A percentile compares a stretch with the other conserved stretches of the same genome.
These are phyloP conservation scores for Aegilops sharonensis DNA, from an alignment of 176 grass and related monocot species.

Conservation along the genomic window DNA sequence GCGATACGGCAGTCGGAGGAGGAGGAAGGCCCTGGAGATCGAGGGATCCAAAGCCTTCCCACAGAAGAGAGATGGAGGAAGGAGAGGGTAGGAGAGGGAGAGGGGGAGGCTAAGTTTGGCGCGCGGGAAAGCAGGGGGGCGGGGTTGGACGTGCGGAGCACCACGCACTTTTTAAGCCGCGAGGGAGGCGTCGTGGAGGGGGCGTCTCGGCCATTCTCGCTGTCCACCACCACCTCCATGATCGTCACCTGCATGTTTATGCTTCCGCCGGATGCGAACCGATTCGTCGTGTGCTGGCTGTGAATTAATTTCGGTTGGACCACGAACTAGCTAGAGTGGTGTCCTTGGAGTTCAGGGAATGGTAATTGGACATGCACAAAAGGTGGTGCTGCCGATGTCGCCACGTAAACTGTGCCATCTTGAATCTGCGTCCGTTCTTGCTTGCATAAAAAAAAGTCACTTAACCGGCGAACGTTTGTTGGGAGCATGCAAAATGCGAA, in stretches of 20 bases:
- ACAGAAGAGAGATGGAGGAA: constrained; percentile 29
- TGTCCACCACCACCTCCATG: background rate
- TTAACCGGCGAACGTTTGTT: too few relatives aligned
- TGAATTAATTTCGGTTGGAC: background rate
- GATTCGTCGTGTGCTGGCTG: background rate
- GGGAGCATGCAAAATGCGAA: too few relatives aligned
- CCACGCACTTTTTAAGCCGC: background rate
- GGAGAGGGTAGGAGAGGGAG: constrained; percentile 36
- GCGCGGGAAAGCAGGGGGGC: constrained; percentile 8
- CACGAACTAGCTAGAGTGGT: background rate
- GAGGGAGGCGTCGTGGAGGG: background rate
- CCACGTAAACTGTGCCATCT: too few relatives aligned
- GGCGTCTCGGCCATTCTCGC: constrained; percentile 1
- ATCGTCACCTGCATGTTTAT: background rate
- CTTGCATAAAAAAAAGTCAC: too few relatives aligned
- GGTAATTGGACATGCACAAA: too few relatives aligned
- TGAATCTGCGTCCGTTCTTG: too few relatives aligned
- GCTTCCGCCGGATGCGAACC: background rate
- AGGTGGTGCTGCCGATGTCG: too few relatives aligned
- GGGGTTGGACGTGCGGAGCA: constrained; percentile 32
- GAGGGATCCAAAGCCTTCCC: constrained; percentile 52
- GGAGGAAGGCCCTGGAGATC: constrained; percentile 58
- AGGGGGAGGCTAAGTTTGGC: constrained; percentile 41
- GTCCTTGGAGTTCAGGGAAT: too few relatives aligned
- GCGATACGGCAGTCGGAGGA: background rate